Evolutionary conservation across 306 rosid genomes (phyloP).

Genomic region (Rosa persica): DNA sequence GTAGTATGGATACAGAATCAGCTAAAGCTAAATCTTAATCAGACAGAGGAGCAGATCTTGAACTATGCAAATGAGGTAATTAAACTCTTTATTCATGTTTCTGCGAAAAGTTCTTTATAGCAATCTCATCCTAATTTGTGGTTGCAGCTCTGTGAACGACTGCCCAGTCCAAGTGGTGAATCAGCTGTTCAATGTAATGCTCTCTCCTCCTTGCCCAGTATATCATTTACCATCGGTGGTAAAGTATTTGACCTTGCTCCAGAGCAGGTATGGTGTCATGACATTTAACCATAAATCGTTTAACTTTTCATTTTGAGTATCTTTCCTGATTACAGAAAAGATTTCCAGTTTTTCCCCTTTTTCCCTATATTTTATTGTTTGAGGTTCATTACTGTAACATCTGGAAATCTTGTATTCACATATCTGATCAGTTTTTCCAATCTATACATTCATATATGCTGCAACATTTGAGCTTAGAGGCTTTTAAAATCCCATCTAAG

Average conservation of each 20-base stretch:
- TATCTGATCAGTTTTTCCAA: not conserved
- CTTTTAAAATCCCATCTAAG: not conserved
- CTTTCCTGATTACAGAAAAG: not conserved
- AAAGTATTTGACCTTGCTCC: constrained; percentile 57
- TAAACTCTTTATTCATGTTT: not conserved
- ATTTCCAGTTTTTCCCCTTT: not conserved
- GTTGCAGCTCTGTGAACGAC: constrained; percentile 59
- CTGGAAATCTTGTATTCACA: not conserved
- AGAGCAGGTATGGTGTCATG: constrained; percentile 44
- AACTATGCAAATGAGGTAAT: constrained; percentile 50
- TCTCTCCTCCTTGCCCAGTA: constrained; percentile 50
- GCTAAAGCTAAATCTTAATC: constrained; percentile 40
- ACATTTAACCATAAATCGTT: not conserved
- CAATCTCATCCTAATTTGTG: constrained; percentile 8
- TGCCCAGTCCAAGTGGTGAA: constrained; percentile 69
- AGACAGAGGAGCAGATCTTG: constrained; percentile 54
- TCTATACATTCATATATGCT: not conserved
- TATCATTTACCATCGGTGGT: constrained; percentile 57
- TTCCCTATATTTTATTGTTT: not conserved
- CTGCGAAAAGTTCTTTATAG: not conserved
- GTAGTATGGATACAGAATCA: constrained; percentile 66
- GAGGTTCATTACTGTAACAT: not conserved
- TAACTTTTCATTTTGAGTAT: not conserved
- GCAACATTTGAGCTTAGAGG: not conserved
- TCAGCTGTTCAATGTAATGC: constrained; percentile 48